A percentile compares a stretch with the other conserved stretches of the same genome.
Conservation (phyloP, 2,329 filamentous ascomycete species). For the Dactylella cylindrospora region DNA sequence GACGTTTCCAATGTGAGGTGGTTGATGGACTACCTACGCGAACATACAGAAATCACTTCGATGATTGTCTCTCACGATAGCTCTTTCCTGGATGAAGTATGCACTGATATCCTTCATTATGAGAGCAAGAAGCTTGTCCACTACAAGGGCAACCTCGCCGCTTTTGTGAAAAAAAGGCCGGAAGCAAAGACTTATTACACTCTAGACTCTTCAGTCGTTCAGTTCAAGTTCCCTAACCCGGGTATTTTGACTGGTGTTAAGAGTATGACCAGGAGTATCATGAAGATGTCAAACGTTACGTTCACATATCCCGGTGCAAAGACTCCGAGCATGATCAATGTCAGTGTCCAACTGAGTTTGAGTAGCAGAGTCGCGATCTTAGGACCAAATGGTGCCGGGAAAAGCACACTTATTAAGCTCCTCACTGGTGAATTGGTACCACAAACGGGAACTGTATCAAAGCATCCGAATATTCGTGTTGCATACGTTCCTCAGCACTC, state of each 20-base stretch:
- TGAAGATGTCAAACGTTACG: constrained; percentile 87
- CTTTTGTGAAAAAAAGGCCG: constrained; percentile 83
- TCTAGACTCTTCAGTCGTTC: constrained; percentile 78
- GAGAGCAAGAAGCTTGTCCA: constrained; percentile 92
- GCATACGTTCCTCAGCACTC: constrained; percentile 99
- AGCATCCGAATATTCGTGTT: constrained; percentile 97
- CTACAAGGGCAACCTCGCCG: constrained; percentile 79
- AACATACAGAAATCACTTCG: constrained; percentile 93
- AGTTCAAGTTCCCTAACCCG: constrained; percentile 97
- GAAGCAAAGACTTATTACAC: constrained; percentile 99
- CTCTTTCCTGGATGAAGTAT: constrained; percentile 92
- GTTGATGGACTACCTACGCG: constrained; percentile 92
- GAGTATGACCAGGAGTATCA: constrained; percentile 87
- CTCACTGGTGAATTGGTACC: constrained; percentile 87
- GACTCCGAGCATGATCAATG: constrained; percentile 84
- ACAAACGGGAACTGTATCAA: constrained; percentile 85
- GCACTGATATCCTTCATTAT: constrained; percentile 99
- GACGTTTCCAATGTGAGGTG: constrained; percentile 95
- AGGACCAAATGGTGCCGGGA: constrained; percentile 94
- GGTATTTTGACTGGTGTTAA: constrained; percentile 95
- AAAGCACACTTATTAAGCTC: constrained; percentile 96
- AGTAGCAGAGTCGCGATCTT: constrained; percentile 96
- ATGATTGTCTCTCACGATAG: constrained; percentile 99
- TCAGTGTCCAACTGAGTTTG: constrained; percentile 81
- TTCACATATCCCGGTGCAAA: constrained; percentile 89